These are phyloP conservation scores for Rhizoclosmatium globosum DNA, from an alignment of 192 early-diverging fungal species.

Conservation along the genomic window DNA sequence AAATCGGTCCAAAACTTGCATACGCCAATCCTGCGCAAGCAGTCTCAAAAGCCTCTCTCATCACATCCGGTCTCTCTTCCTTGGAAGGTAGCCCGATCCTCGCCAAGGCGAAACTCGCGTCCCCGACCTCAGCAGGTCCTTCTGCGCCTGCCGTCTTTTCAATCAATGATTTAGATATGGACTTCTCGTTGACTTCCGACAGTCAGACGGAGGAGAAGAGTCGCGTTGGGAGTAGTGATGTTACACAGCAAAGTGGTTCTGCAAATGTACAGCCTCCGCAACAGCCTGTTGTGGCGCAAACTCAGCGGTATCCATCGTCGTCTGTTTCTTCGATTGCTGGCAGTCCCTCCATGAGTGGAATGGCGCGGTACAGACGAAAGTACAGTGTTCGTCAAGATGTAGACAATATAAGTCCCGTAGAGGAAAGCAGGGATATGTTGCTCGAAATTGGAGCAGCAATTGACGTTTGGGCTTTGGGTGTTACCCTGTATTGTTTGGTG, in stretches of 20 bases:
- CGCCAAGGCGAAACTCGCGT: too few species aligned
- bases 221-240: not conserved
- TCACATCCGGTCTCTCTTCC: conserved; percentile 7
- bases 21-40: too few species aligned
- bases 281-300: not conserved
- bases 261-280: not conserved
- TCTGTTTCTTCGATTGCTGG: not conserved
- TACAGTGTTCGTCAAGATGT: not conserved
- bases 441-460: conserved; percentile 75
- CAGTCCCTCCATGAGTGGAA: conserved; percentile 11
- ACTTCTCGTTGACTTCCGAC: not conserved
- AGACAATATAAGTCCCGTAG: not conserved
- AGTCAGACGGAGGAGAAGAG: not conserved
- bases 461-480: conserved; percentile 98
- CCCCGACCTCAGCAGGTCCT: too few species aligned
- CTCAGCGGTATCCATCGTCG: not conserved
- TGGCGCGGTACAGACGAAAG: conserved; percentile 31
- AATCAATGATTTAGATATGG: conserved; percentile 20
- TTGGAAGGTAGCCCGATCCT: conserved; percentile 5
- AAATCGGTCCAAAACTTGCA: too few species aligned
- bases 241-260: not conserved
- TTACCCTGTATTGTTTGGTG: conserved; percentile 93
- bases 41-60: not conserved
- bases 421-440: not conserved
- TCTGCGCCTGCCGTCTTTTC: not conserved